A percentile compares a stretch with the other conserved stretches of the same genome.
These are phyloP conservation scores for Mycena venus DNA, from an alignment of 768 basidiomycete genomes.

Conservation along the genomic window DNA sequence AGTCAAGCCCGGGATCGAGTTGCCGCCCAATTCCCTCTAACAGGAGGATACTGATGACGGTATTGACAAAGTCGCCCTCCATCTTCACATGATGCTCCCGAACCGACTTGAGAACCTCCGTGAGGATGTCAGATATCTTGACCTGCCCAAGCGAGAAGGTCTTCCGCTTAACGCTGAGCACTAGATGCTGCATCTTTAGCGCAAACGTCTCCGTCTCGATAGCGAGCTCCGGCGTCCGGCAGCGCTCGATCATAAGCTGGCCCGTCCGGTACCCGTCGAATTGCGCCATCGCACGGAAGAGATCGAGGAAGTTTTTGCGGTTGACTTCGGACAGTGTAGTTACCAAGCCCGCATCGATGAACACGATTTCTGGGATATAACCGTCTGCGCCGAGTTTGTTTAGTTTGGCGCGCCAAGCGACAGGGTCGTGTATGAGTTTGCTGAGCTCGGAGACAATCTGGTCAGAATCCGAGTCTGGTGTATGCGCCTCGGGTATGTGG, in stretches of 20 bases:
- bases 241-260: constrained; percentile 96
- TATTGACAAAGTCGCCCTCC: constrained; percentile 99
- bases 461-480: constrained; percentile 66
- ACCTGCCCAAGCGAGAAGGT: constrained; percentile 98
- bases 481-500: constrained; percentile 40
- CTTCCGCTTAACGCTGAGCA: constrained; percentile 93
- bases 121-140: constrained; percentile 93
- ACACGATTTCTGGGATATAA: constrained; percentile 94
- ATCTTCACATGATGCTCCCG: constrained; percentile 96
- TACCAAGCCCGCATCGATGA: constrained; percentile 96
- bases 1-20: constrained; percentile 90
- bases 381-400: constrained; percentile 72
- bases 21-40: constrained; percentile 97
- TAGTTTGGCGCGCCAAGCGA: constrained; percentile 81
- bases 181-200: constrained; percentile 96
- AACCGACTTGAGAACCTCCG: constrained; percentile 89
- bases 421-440: constrained; percentile 66
- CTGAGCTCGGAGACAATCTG: constrained; percentile 80
- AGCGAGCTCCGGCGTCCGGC: constrained; percentile 90
- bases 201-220: constrained; percentile 96
- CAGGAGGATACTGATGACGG: constrained; percentile 92
- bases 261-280: constrained; percentile 98
- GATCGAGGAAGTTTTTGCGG: constrained; percentile 93
- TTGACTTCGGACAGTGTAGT: constrained; percentile 88
- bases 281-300: constrained; percentile 95